Evolutionary conservation across 768 basidiomycete genomes (phyloP).

Genomic region (Phaeolepiota aurea): DNA sequence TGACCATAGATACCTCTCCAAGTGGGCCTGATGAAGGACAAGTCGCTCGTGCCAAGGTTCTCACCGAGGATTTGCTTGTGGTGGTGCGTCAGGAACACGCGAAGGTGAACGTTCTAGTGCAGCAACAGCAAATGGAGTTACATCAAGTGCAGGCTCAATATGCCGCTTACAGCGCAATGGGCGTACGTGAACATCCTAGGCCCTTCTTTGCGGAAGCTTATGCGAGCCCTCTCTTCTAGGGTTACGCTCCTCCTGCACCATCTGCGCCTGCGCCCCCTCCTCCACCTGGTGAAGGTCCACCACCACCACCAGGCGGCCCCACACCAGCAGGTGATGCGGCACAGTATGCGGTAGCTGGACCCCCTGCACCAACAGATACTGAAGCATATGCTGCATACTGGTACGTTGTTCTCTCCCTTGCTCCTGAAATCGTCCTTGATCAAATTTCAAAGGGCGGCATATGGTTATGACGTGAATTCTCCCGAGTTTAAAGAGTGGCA

Average conservation of each 20-base stretch:
- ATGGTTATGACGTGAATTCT: constrained; percentile 83
- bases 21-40: constrained; percentile 82
- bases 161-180: constrained; percentile 60
- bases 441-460: constrained; percentile 53
- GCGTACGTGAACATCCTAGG: constrained; percentile 25
- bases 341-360: constrained; percentile 24
- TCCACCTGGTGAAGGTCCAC: constrained; percentile 38
- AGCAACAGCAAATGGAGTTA: constrained; percentile 80
- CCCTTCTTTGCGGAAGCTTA: constrained; percentile 1
- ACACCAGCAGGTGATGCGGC: constrained; percentile 41
- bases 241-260: constrained; percentile 44
- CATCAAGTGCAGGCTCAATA: constrained; percentile 80
- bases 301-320: constrained; percentile 28
- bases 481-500: constrained; percentile 78
- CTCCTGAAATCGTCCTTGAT: not conserved
- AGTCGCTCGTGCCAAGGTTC: constrained; percentile 76
- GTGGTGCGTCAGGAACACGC: constrained; percentile 86
- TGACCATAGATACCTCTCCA: constrained; percentile 4
- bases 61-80: constrained; percentile 83
- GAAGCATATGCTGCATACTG: constrained; percentile 58
- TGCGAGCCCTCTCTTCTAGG: constrained; percentile 13
- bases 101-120: constrained; percentile 58
- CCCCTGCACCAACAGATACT: constrained; percentile 30
- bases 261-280: constrained; percentile 47
- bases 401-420: constrained; percentile 23